Conservation (phyloP, 441 rosid species). For the Omphalea diandra region DNA sequence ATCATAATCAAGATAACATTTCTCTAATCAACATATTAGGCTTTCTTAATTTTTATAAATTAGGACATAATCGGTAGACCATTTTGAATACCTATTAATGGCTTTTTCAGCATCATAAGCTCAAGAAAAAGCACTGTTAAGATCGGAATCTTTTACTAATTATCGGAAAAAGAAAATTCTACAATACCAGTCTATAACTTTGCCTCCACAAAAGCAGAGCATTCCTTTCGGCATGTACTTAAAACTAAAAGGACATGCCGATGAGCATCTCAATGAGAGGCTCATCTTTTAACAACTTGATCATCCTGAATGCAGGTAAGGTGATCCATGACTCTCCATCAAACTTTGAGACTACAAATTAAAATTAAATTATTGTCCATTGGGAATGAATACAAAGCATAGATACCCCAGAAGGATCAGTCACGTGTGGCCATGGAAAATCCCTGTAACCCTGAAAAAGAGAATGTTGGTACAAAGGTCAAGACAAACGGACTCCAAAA, state of each 20-base stretch:
- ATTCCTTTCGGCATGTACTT: not conserved
- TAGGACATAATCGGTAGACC: no score
- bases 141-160: no score
- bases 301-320: not conserved
- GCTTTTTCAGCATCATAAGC: no score
- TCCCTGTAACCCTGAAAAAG: slow-evolving; percentile 2
- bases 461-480: slow-evolving; percentile 29
- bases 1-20: no score
- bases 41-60: no score
- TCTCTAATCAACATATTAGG: no score
- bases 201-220: not conserved
- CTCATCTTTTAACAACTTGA: slow-evolving; percentile 12
- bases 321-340: not conserved
- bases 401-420: slow-evolving; percentile 8
- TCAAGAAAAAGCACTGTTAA: no score
- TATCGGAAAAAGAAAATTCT: no score
- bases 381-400: slow-evolving; percentile 11
- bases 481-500: slow-evolving; percentile 15
- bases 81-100: no score
- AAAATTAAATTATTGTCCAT: no score
- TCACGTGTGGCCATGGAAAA: slow-evolving; percentile 31
- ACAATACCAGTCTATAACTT: no score
- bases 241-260: not conserved
- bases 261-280: not conserved
- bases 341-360: not conserved